Conservation (phyloP, 306 rosid species). For the Prosopis cineraria region DNA sequence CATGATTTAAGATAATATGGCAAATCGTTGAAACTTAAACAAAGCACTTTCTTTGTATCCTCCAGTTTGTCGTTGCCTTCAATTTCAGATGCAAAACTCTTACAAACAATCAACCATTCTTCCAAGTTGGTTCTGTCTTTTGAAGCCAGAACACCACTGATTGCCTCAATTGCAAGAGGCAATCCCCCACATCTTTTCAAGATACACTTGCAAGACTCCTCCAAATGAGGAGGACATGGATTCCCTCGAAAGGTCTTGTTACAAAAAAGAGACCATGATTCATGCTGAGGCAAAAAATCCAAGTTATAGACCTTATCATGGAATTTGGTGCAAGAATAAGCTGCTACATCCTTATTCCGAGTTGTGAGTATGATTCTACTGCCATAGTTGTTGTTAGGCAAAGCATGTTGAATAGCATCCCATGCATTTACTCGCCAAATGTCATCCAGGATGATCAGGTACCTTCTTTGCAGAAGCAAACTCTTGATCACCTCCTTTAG, state of each 20-base stretch:
- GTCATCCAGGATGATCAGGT: constrained; percentile 56
- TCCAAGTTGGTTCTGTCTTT: constrained; percentile 41
- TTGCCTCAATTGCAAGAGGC: constrained; percentile 58
- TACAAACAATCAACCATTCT: constrained; percentile 46
- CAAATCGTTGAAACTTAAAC: constrained; percentile 61
- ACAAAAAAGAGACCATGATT: constrained; percentile 53
- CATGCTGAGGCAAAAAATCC: constrained; percentile 47
- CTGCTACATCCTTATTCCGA: constrained; percentile 45
- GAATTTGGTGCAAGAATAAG: constrained; percentile 33
- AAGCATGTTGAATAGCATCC: constrained; percentile 48
- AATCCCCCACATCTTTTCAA: constrained; percentile 50
- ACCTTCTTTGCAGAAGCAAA: constrained; percentile 44
- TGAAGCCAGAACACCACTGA: constrained; percentile 51
- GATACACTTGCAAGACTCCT: constrained; percentile 29
- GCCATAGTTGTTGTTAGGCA: constrained; percentile 43
- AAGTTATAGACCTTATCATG: constrained; percentile 36
- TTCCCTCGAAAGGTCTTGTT: constrained; percentile 47
- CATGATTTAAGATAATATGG: constrained; percentile 67
- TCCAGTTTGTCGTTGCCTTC: constrained; percentile 45
- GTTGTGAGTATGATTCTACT: constrained; percentile 58
- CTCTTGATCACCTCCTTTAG: constrained; percentile 42
- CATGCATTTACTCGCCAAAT: constrained; percentile 48
- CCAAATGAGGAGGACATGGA: constrained; percentile 47
- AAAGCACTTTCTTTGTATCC: constrained; percentile 49
- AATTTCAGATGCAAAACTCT: constrained; percentile 45